Evolutionary conservation across 768 basidiomycete species (phyloP), one percentile per base, ranked within the genome.

Genomic region (Hemileccinum impolitum): DNA sequence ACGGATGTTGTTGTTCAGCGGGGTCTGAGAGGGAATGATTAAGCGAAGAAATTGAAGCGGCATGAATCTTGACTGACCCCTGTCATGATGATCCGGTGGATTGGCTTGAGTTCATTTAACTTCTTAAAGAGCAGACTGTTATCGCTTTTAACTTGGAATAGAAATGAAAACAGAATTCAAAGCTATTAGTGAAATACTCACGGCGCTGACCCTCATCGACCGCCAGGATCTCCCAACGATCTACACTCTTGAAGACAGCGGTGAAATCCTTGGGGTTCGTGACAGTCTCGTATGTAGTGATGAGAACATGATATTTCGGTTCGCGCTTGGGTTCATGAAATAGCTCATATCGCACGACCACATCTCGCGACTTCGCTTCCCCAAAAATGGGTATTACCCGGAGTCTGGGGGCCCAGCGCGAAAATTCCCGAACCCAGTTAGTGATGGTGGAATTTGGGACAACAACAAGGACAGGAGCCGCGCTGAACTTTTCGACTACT

Each of bases 371-470:
- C 58, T 82, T 83, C 31, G 80, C 78, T 58, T 88, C 89, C n/a
- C 90, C 89, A 56, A 84, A 83, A 66, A 85, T 95, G 0, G 92
- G 89, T 19, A 94, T 90, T 38, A 90, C 92, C 25, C 84, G 75
- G 31, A 87, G 71, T 32, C 71, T 68, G 13, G 84, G 84, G 1
- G 82, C 82, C 72, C 78, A 79, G 51, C 85, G 81, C 59, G 90
- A 85, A 55, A 98, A 92, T 64, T 99, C 96, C 30, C 96, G 78
- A 13, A 95, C 81, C 95, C 94, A 96, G 57, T 92, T 96, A 6
- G 86, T 86, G 54, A 98, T 87, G 0, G 94, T 96, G 12, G 94
- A 95, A 63, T 99, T 96, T 1, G 96, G 96, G 6, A 98, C 96
- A 5, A 96, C 85, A 11, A 99, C 84, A 13, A 99, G 78, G 32